A percentile compares a stretch with the other conserved stretches of the same genome.
Conservation (phyloP, 805 yeast species). For the Pichia heedii region DNA sequence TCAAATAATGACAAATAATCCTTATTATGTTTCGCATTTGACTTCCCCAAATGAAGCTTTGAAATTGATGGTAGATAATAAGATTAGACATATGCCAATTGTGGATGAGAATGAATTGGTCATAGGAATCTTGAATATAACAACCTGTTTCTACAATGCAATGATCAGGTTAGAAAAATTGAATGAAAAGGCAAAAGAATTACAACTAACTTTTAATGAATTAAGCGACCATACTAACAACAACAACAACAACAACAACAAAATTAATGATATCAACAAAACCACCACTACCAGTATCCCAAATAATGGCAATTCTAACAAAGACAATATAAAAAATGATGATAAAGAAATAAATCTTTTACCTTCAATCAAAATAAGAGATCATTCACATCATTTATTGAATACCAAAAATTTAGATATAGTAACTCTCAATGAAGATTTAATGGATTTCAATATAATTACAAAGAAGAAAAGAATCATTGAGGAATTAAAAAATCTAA, state of each 20-base stretch:
- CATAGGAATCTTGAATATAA: slow-evolving; percentile 37
- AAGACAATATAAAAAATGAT: neutral
- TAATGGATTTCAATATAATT: slow-evolving; percentile 20
- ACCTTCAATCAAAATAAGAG: slow-evolving; percentile 1
- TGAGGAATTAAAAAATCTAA: slow-evolving; percentile 28
- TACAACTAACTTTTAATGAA: slow-evolving; percentile 24
- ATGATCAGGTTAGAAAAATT: slow-evolving; percentile 35
- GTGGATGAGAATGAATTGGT: slow-evolving; percentile 28
- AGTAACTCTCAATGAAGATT: slow-evolving; percentile 14
- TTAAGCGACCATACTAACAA: slow-evolving; percentile 2
- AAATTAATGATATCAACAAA: slow-evolving; percentile 1
- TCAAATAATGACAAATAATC: slow-evolving; percentile 33
- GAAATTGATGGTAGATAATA: slow-evolving; percentile 32
- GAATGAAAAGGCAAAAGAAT: slow-evolving; percentile 29
- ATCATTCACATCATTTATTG: neutral
- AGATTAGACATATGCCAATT: slow-evolving; percentile 37
- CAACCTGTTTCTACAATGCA: slow-evolving; percentile 39
- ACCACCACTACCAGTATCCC: neutral
- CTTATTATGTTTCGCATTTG: slow-evolving; percentile 27
- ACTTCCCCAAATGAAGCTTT: slow-evolving; percentile 36
- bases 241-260: too few relatives aligned
- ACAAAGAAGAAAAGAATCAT: slow-evolving; percentile 22
- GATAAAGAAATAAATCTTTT: neutral
- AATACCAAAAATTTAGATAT: slow-evolving; percentile 12
- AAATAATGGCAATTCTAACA: too few relatives aligned